Conservation (phyloP, 768 basidiomycete genomes). For the Chlorophyllum brunneum region DNA sequence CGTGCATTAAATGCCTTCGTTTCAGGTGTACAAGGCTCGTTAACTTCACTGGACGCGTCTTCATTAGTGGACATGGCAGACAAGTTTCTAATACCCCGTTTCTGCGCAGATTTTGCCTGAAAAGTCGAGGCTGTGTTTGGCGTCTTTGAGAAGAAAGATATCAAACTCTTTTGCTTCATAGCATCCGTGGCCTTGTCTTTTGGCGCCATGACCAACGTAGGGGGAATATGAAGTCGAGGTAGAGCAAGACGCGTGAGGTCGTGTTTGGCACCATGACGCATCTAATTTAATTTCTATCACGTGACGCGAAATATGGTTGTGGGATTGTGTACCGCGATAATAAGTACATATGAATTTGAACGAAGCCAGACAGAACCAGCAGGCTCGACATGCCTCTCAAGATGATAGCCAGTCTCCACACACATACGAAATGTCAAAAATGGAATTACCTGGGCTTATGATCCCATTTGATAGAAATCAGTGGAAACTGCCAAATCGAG, state of each 20-base stretch:
- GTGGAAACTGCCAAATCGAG: not conserved
- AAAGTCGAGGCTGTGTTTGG: constrained; percentile 21
- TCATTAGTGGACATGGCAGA: constrained; percentile 15
- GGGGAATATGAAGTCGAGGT: not conserved
- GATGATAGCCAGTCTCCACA: too few relatives aligned
- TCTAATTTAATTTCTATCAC: constrained; percentile 1
- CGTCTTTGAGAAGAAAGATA: constrained; percentile 57
- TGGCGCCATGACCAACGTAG: constrained; percentile 29
- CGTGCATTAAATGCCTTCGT: constrained; percentile 27
- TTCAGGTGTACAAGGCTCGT: constrained; percentile 37
- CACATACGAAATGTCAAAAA: too few relatives aligned
- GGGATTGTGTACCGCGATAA: too few relatives aligned
- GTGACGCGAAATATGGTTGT: constrained; percentile 1
- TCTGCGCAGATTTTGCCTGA: constrained; percentile 20
- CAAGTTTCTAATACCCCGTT: constrained; percentile 11
- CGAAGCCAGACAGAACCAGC: too few relatives aligned
- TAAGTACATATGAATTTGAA: too few relatives aligned
- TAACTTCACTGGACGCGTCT: constrained; percentile 32
- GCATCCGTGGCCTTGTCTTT: constrained; percentile 38
- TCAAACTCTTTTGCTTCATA: constrained; percentile 70
- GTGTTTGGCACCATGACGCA: not conserved
- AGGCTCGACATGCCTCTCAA: too few relatives aligned
- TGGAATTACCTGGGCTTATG: too few relatives aligned
- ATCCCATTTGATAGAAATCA: not conserved
- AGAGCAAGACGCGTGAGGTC: constrained; percentile 5